Conservation (phyloP, 805 yeast genomes). For the Candida alai region DNA sequence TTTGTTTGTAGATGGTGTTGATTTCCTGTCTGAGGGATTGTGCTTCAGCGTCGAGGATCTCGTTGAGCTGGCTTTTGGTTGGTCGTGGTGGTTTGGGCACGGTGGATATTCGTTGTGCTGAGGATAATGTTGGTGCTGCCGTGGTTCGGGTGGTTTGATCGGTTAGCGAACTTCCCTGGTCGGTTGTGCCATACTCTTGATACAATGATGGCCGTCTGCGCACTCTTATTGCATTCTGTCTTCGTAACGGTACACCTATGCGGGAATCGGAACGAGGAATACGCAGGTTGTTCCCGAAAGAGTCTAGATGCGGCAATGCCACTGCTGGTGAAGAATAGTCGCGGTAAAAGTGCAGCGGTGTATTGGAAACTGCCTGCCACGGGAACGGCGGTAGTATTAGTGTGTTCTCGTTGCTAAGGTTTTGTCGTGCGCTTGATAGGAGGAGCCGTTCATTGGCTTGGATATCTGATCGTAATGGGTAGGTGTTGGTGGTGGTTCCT, state of each 20-base stretch:
- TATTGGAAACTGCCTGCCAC: too few species aligned
- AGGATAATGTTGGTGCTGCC: too few species aligned
- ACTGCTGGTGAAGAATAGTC: too few species aligned
- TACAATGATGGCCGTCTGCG: slow-evolving; percentile 4
- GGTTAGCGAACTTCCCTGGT: too few species aligned
- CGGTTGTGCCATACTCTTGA: not conserved
- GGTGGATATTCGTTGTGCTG: too few species aligned
- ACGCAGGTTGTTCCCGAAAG: too few species aligned
- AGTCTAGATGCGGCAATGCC: too few species aligned
- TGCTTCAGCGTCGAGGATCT: slow-evolving; percentile 10
- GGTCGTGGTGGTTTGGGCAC: too few species aligned
- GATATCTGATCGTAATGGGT: slow-evolving; percentile 1
- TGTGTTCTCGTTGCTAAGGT: slow-evolving; percentile 18
- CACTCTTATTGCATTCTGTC: slow-evolving; percentile 32
- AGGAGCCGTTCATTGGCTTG: slow-evolving; percentile 17
- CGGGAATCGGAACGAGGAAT: too few species aligned
- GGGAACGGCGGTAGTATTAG: slow-evolving; percentile 1
- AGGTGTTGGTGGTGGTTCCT: slow-evolving; percentile 8
- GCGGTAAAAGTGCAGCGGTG: too few species aligned
- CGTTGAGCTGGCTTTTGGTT: too few species aligned
- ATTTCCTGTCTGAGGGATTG: slow-evolving; percentile 10
- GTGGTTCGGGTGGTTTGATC: too few species aligned
- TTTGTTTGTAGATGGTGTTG: slow-evolving; percentile 2
- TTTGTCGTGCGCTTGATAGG: slow-evolving; percentile 25
- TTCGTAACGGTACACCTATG: slow-evolving; percentile 24